Evolutionary conservation across 805 yeast species (phyloP), one percentile per base, ranked within the genome.

Genomic region (Wickerhamomyces bovis): DNA sequence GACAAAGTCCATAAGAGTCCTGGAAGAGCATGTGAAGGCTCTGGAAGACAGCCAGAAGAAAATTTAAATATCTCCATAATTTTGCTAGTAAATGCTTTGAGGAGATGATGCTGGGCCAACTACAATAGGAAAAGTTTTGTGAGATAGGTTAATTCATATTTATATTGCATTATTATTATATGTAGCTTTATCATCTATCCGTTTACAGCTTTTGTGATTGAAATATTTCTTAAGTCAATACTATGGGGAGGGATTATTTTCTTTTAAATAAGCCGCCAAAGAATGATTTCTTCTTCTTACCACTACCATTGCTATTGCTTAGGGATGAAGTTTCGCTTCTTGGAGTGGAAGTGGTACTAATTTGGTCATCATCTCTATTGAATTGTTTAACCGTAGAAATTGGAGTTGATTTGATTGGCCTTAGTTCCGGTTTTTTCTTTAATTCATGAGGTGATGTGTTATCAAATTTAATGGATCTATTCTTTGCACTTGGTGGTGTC

Each of bases 21-120:
- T 87, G 58, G 92, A 84, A 60, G 75, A 76, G 53, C 87, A 83
- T 57, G 85, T 87, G 52, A 77, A 76, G 66, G 66, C 72, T 2
- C 72, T 85, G 55, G 89, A 84, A 46, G 45, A 54, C 49, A 55
- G 46, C 54, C 55, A 28, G n/a, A 33, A 33, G 12, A 33, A 33
- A 6, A 33, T 33, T 16, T 33, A 33, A 33, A 33, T 28, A 7
- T n/a, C 5, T 25, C 12, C 11, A 25, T 25, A 11, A 25, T 12
- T 28, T 28, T 12, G 31, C 31, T 4, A 28, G n/a, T n/a, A n/a
- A n/a, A n/a, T 8, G n/a, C 13, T 28, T 4, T 12, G 31, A 28
- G 31, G 31, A 28, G 28, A 25, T 9, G 25, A 22, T 22, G 9
- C 25, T 22, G 25, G 9, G 6, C 25, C 25, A n/a, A n/a, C n/a